Base-by-base conservation (phyloP, 495 filamentous ascomycete genomes). In the Xylaria intraflava region DNA sequence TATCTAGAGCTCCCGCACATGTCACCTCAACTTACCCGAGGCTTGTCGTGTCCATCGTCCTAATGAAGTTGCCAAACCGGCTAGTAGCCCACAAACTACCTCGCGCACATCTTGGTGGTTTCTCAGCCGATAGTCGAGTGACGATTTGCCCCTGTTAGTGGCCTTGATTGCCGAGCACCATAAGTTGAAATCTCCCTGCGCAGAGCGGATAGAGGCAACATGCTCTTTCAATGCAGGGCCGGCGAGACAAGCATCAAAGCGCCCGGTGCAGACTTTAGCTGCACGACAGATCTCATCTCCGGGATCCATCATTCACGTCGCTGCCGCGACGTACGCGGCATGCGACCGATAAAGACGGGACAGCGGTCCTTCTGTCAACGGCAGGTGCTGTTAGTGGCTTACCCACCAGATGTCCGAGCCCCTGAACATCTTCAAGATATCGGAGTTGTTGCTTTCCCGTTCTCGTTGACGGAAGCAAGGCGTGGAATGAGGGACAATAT, bases 91-190 rank as follows among this genome's bases (percentile, higher is more conserved):
- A 44, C 42, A 44, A 10, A 44, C 42, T 16, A 29, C 10, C 42
- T 44, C 42, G 22, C 42, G 22, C 42, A 44, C 24, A 44, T 44
- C 42, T 44, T 44, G 23, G 20, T 44, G 22, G 24, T 44, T 44
- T 29, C 42, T 44, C 23, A 44, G 42, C 23, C 42, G 23, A 29
- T 44, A 44, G 42, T 29, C 42, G 10, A 44, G 42, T 29, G 42
- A 44, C 2, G 23, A 22, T 44, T 44, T 44, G 14, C 42, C 24
- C 42, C 24, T 44, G 24, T 24, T 44, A 27, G 42, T 29, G 11
- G 42, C 42, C 39, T 44, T 44, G 42, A 44, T 44, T 14, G 42
- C 42, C 6, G 42, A 44, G 23, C 42, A 29, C 42, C 42, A 44
- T 29, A 44, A n/a, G 42, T 44, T 44, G 42, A 10, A 44, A 44